Conservation (phyloP, 1,284 basidiomycete species). For the Ustilago curta region DNA sequence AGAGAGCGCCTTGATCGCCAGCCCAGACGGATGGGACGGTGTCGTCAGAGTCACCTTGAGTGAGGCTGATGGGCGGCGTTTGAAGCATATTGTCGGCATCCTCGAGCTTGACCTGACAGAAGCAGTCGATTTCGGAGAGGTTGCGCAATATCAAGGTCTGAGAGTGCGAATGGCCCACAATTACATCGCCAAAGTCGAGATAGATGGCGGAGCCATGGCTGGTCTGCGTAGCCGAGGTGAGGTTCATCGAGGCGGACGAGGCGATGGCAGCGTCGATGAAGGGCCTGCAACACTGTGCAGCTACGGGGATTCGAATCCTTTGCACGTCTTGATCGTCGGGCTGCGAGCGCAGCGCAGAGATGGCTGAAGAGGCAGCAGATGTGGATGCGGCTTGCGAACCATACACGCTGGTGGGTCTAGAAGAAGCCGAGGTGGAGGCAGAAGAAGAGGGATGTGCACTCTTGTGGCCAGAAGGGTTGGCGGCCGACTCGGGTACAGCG, state of each 20-base stretch:
- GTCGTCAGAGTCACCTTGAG: constrained; percentile 31
- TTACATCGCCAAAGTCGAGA: constrained; percentile 66
- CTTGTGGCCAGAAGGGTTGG: constrained; percentile 9
- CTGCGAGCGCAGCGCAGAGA: constrained; percentile 29
- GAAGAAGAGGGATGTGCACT: constrained; percentile 35
- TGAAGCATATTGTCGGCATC: constrained; percentile 63
- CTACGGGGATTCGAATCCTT: constrained; percentile 47
- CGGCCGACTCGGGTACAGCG: constrained; percentile 3
- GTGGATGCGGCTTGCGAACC: constrained; percentile 38
- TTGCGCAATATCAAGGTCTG: constrained; percentile 57
- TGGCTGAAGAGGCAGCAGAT: constrained; percentile 35
- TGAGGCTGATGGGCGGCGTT: constrained; percentile 48
- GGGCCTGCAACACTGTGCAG: constrained; percentile 50
- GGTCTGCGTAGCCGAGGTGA: constrained; percentile 23
- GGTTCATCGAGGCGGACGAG: constrained; percentile 6
- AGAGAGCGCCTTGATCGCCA: constrained; percentile 35
- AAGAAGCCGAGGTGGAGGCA: constrained; percentile 33
- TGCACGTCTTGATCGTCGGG: constrained; percentile 49
- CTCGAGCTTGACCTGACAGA: constrained; percentile 61
- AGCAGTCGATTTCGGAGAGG: constrained; percentile 62
- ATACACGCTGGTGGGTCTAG: constrained; percentile 50
- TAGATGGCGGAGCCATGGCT: constrained; percentile 43
- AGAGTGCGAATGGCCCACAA: constrained; percentile 58
- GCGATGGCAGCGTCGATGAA: constrained; percentile 44
- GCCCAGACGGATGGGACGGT: constrained; percentile 48